A percentile compares a stretch with the other conserved stretches of the same genome.
These are phyloP conservation scores for Globisporangium takayamanum DNA, from an alignment of 352 stramenopile genomes.

Conservation along the genomic window DNA sequence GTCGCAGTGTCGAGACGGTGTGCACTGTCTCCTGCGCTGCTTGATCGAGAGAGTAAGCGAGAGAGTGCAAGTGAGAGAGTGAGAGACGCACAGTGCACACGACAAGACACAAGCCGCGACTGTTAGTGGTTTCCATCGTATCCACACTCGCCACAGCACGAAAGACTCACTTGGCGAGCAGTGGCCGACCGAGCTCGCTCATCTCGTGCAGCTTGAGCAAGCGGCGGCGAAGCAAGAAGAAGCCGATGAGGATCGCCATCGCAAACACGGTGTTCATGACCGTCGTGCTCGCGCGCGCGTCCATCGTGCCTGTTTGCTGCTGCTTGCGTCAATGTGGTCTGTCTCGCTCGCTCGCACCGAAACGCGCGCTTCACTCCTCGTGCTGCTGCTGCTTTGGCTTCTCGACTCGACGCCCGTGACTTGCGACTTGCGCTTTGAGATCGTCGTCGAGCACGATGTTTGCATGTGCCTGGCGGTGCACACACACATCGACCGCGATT, in stretches of 20 bases:
- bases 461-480: not conserved
- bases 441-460: not conserved
- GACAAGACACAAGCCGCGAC: no score
- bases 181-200: slow-evolving; percentile 42
- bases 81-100: not conserved
- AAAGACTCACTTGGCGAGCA: slow-evolving; percentile 41
- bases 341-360: no score
- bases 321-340: not conserved
- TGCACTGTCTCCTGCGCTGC: slow-evolving; percentile 12
- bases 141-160: not conserved
- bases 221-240: slow-evolving; percentile 46
- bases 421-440: not conserved
- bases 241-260: slow-evolving; percentile 31
- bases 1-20: slow-evolving; percentile 48
- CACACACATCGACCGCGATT: not conserved
- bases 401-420: not conserved
- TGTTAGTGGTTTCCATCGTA: not conserved
- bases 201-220: slow-evolving; percentile 36
- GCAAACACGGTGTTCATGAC: slow-evolving; percentile 38
- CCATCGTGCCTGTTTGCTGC: not conserved
- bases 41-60: not conserved
- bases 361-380: not conserved
- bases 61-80: not conserved
- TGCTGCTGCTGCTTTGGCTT: not conserved
- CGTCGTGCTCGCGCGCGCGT: slow-evolving; percentile 16